phyloP scores from a whole-genome alignment of 768 basidiomycete genomes.

The Auriscalpium microsporum region DNA sequence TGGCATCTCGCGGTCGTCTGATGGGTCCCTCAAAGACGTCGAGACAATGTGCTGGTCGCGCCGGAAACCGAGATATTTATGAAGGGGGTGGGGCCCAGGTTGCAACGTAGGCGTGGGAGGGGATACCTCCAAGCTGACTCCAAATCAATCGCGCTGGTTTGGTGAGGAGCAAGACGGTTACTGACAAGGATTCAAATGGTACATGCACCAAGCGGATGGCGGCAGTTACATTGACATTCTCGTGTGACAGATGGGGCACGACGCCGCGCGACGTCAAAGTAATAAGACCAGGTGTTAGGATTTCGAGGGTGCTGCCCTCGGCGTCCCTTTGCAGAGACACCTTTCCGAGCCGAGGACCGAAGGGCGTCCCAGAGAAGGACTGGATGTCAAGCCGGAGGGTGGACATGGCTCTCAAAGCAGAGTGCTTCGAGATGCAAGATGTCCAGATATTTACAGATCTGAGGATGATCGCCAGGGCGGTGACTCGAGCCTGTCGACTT shows the following conservation, averaged over 20 bases:
- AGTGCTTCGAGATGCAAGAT: neutral
- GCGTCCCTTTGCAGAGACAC: conserved; percentile 1
- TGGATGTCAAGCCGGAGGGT: conserved; percentile 4
- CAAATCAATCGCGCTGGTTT: neutral
- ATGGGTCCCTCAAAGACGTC: conserved; percentile 57
- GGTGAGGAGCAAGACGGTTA: neutral
- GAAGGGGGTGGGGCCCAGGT: conserved; percentile 44
- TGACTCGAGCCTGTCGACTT: too few relatives aligned
- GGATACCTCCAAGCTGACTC: conserved; percentile 49
- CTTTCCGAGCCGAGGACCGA: conserved; percentile 11
- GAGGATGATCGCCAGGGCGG: too few relatives aligned
- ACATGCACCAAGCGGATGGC: conserved; percentile 59
- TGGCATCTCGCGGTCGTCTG: conserved; percentile 59
- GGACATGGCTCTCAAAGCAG: neutral
- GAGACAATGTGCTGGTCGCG: conserved; percentile 42
- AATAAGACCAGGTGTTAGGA: conserved; percentile 56
- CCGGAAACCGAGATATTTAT: conserved; percentile 53
- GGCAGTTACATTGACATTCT: conserved; percentile 38
- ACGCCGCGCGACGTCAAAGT: conserved; percentile 64
- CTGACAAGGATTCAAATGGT: conserved; percentile 78
- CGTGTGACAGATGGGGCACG: conserved; percentile 65
- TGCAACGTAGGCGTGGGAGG: conserved; percentile 63
- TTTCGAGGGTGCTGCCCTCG: conserved; percentile 19
- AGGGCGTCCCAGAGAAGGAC: neutral
- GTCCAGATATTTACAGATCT: too few relatives aligned